Conservation (phyloP, 2,329 filamentous ascomycete species). For the Elsinoe ampelina region DNA sequence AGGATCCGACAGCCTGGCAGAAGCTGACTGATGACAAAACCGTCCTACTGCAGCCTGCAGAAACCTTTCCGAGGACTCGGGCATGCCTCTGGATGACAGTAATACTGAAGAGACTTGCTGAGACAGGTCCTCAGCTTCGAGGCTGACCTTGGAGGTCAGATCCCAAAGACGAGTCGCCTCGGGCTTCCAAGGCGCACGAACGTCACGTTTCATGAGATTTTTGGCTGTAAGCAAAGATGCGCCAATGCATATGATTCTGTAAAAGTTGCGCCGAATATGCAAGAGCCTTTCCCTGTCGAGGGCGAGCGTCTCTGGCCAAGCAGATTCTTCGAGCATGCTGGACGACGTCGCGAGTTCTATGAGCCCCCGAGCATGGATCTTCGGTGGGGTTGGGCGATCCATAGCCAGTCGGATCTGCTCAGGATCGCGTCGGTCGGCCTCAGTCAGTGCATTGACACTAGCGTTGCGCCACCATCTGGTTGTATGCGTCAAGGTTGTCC, state of each 20-base stretch:
- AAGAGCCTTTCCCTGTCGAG: conserved; percentile 58
- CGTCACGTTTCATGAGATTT: conserved; percentile 72
- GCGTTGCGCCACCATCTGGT: conserved; percentile 58
- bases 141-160: conserved; percentile 30
- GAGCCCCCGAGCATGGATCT: conserved; percentile 67
- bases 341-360: conserved; percentile 66
- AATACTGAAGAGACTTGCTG: conserved; percentile 39
- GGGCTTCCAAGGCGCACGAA: conserved; percentile 65
- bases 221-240: conserved; percentile 72
- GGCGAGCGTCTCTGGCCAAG: conserved; percentile 63
- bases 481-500: conserved; percentile 49
- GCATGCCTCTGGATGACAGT: conserved; percentile 43
- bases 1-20: conserved; percentile 42
- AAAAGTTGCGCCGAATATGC: conserved; percentile 46
- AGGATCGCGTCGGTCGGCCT: conserved; percentile 59
- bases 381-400: conserved; percentile 56
- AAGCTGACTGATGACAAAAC: conserved; percentile 40
- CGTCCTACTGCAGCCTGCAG: conserved; percentile 35
- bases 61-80: conserved; percentile 36
- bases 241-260: conserved; percentile 62
- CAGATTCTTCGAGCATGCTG: conserved; percentile 43
- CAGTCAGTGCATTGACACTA: conserved; percentile 53
- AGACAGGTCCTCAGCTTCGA: conserved; percentile 23
- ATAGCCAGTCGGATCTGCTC: conserved; percentile 54
- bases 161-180: conserved; percentile 63